Conservation (phyloP, 257 asterid species). For the Solanum okadae region DNA sequence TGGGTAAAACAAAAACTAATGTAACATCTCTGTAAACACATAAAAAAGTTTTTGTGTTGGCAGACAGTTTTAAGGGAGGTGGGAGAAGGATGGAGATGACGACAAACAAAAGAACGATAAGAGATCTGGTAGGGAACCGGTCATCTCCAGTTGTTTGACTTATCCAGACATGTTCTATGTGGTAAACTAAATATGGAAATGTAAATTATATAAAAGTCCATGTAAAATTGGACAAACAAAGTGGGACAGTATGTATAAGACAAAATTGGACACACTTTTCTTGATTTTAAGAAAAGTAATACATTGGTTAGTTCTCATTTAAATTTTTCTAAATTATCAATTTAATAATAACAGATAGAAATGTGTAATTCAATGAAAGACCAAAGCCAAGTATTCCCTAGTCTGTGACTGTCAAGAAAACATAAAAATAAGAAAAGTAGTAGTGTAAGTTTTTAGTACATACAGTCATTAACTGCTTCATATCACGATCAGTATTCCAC, state of each 20-base stretch:
- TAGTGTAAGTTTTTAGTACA: conserved; percentile 2
- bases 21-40: background rate
- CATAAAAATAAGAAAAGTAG: background rate
- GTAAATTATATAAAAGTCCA: background rate
- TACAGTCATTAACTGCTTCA: conserved; percentile 59
- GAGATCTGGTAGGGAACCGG: background rate
- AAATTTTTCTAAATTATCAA: background rate
- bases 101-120: background rate
- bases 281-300: background rate
- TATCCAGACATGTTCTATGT: background rate
- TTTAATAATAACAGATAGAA: background rate
- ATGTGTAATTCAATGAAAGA: background rate
- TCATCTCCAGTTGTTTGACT: background rate
- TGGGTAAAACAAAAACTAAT: background rate
- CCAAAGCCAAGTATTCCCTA: background rate
- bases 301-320: background rate
- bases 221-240: background rate
- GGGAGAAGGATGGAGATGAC: background rate
- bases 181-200: background rate
- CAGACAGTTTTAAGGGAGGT: background rate
- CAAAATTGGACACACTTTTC: background rate
- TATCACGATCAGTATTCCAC: conserved; percentile 38
- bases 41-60: background rate
- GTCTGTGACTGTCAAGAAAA: background rate
- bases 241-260: background rate